Evolutionary conservation across 179 eudicot species (phyloP).

Genomic region (Drosera spatulata): DNA sequence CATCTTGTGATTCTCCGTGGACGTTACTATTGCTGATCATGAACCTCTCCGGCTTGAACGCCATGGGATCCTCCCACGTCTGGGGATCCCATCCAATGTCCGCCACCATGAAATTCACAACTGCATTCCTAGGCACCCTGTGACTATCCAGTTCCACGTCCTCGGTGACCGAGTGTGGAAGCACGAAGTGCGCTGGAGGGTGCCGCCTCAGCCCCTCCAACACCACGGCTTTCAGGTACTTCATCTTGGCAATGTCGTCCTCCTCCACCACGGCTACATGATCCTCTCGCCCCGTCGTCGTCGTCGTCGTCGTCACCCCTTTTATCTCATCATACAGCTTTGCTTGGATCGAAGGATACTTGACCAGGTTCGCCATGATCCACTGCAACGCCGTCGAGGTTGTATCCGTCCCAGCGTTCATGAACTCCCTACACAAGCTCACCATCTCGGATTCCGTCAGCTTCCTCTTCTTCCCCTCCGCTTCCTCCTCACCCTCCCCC

Average conservation of each 20-base stretch:
- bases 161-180: slow-evolving; percentile 7
- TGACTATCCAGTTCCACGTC: slow-evolving; percentile 6
- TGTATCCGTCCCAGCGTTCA: slow-evolving; percentile 1
- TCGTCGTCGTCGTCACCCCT: too few relatives aligned
- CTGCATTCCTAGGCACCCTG: slow-evolving; percentile 5
- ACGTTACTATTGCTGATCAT: not conserved
- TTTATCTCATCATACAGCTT: slow-evolving; percentile 6
- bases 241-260: slow-evolving; percentile 1
- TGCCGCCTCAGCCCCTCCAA: slow-evolving; percentile 10
- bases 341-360: not conserved
- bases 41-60: slow-evolving; percentile 11
- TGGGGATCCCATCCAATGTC: slow-evolving; percentile 9
- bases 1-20: not conserved
- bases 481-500: not conserved
- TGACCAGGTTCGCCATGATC: slow-evolving; percentile 11
- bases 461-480: slow-evolving; percentile 5
- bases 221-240: slow-evolving; percentile 9
- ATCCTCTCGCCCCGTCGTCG: too few relatives aligned
- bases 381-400: slow-evolving; percentile 13
- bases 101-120: slow-evolving; percentile 2
- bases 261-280: not conserved
- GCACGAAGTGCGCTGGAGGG: slow-evolving; percentile 14
- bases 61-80: slow-evolving; percentile 13
- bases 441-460: slow-evolving; percentile 6
- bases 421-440: slow-evolving; percentile 3